phyloP scores from a whole-genome alignment of 129 eudicot genomes.

The Helianthus tuberosus region DNA sequence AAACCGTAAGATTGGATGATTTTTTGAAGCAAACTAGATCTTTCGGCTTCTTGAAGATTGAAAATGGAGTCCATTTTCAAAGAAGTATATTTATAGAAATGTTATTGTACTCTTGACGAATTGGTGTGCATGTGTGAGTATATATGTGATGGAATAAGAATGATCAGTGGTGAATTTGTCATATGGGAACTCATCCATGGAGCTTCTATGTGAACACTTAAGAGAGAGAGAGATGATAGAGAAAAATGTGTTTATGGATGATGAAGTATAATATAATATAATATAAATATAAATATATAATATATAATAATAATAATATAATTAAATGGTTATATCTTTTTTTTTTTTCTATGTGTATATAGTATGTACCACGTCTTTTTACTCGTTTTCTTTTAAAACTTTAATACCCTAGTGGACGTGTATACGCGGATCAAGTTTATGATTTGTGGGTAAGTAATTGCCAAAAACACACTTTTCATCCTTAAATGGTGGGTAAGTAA shows the following conservation, averaged over 20 bases:
- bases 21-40: constrained; percentile 50
- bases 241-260: background rate
- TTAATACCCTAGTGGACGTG: no score
- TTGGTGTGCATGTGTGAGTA: background rate
- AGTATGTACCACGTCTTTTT: no score
- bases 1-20: constrained; percentile 56
- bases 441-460: no score
- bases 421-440: no score
- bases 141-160: background rate
- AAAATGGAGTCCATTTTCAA: constrained; percentile 71
- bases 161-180: background rate
- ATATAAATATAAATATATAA: no score
- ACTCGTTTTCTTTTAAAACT: no score
- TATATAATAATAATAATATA: no score
- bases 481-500: no score
- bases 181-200: background rate
- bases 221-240: background rate
- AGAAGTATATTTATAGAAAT: background rate
- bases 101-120: background rate
- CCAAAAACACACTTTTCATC: no score
- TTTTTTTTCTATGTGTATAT: no score
- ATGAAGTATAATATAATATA: background rate
- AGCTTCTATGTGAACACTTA: background rate
- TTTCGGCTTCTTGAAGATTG: constrained; percentile 51
- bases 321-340: background rate